phyloP scores from a whole-genome alignment of 106 monocot species.

The Narthecium ossifragum region DNA sequence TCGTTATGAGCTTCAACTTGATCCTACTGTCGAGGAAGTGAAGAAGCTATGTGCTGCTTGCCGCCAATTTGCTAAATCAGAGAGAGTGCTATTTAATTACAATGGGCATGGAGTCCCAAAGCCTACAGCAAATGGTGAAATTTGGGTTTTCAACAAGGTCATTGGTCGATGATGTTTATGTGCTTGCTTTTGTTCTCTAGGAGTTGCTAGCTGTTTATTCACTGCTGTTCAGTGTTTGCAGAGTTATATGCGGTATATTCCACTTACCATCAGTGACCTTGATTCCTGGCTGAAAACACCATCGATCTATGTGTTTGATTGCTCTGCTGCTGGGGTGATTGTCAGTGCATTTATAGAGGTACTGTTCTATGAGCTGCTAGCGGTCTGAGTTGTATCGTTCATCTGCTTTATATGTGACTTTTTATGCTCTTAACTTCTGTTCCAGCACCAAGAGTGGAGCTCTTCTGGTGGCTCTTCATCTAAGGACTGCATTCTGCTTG shows the following conservation, averaged over 20 bases:
- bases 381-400: not conserved
- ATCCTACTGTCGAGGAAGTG: conserved; percentile 96
- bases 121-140: conserved; percentile 93
- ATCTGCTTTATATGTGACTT: too few species aligned
- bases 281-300: conserved; percentile 96
- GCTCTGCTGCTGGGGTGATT: conserved; percentile 92
- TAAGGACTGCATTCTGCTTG: conserved; percentile 93
- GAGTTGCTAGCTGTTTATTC: not conserved
- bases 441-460: conserved; percentile 44
- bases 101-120: conserved; percentile 99
- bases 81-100: conserved; percentile 94
- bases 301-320: conserved; percentile 98
- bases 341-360: conserved; percentile 86
- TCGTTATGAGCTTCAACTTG: conserved; percentile 81
- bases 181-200: not conserved
- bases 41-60: conserved; percentile 88
- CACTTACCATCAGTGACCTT: conserved; percentile 80
- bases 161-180: not conserved
- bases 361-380: not conserved
- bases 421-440: conserved; percentile 10
- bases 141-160: conserved; percentile 99
- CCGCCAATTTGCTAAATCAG: conserved; percentile 87
- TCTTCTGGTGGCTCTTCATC: conserved; percentile 43
- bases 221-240: conserved; percentile 19
- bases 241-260: conserved; percentile 97